phyloP scores from a whole-genome alignment of 139 green algal genomes.

The Auxenochlorella pyrenoidosa region DNA sequence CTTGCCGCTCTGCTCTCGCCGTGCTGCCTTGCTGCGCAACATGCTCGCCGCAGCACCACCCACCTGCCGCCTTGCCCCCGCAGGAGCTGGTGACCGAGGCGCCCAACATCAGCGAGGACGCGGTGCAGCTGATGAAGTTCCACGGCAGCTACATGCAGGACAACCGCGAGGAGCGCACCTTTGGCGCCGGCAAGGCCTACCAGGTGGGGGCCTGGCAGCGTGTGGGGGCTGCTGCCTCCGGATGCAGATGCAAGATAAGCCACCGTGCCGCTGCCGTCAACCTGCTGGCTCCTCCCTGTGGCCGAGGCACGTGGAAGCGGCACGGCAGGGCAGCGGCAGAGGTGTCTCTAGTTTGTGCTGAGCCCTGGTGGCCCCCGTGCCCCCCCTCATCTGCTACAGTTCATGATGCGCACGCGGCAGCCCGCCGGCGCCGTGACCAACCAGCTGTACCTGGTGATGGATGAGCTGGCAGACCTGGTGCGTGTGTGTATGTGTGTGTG shows the following conservation, averaged over 20 bases:
- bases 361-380: too few relatives aligned
- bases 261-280: too few relatives aligned
- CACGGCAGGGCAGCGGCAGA: too few relatives aligned
- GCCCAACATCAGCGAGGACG: conserved; percentile 88
- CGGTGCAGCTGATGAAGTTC: conserved; percentile 99
- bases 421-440: conserved; percentile 91
- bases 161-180: conserved; percentile 94
- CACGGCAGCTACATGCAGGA: conserved; percentile 98
- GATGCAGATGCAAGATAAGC: too few relatives aligned
- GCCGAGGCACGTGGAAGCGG: too few relatives aligned
- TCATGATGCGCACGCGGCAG: conserved; percentile 99
- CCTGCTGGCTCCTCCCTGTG: too few relatives aligned
- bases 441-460: conserved; percentile 98
- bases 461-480: conserved; percentile 96
- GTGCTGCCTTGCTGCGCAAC: neutral
- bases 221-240: too few relatives aligned
- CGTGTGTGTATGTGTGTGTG: neutral
- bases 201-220: conserved; percentile 17
- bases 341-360: too few relatives aligned
- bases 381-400: conserved; percentile 63
- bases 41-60: neutral
- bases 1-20: neutral
- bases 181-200: conserved; percentile 94
- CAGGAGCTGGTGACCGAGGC: conserved; percentile 48
- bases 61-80: neutral